These are phyloP conservation scores for Pilaira anomala DNA, from an alignment of 192 early-diverging fungal species.

Conservation along the genomic window DNA sequence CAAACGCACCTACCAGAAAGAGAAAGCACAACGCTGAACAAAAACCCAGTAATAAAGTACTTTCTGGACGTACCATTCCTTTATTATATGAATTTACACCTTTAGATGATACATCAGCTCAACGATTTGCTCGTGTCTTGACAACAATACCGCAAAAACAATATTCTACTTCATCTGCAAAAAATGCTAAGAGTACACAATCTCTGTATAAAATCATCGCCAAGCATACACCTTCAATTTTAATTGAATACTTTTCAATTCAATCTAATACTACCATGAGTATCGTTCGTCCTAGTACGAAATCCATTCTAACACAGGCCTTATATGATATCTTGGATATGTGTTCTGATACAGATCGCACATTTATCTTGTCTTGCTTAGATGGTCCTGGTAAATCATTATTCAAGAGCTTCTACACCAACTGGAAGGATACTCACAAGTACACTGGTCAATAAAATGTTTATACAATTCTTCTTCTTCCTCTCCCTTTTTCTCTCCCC, in stretches of 20 bases:
- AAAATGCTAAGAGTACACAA: conserved; percentile 7
- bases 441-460: conserved; percentile 51
- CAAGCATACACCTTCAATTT: conserved; percentile 47
- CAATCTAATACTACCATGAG: conserved; percentile 47
- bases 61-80: conserved; percentile 14
- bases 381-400: conserved; percentile 53
- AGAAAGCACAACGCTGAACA: conserved; percentile 15
- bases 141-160: conserved; percentile 14
- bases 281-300: conserved; percentile 38
- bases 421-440: conserved; percentile 50
- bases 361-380: conserved; percentile 59
- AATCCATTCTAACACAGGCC: conserved; percentile 48
- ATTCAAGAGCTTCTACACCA: conserved; percentile 47
- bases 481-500: too few species aligned
- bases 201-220: conserved; percentile 32
- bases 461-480: background rate
- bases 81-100: conserved; percentile 35
- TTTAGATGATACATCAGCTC: conserved; percentile 26
- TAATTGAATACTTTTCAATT: conserved; percentile 58
- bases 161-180: conserved; percentile 18
- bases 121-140: conserved; percentile 19
- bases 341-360: conserved; percentile 61
- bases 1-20: background rate
- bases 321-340: conserved; percentile 63
- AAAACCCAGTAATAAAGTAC: background rate